Evolutionary conservation across 148 eudicot genomes (phyloP).

Genomic region (Talinum fruticosum): DNA sequence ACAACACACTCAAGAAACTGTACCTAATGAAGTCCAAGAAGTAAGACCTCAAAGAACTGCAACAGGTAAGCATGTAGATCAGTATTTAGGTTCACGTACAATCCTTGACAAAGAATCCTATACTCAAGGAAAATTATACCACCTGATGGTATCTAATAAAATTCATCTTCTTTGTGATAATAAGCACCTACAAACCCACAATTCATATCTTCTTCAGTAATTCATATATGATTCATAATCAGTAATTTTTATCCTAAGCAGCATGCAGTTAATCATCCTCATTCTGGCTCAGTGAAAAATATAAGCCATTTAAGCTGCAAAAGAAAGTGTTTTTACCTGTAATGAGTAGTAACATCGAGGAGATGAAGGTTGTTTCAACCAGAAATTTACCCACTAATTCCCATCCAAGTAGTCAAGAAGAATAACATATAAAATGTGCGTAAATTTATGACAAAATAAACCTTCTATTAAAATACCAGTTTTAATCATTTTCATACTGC

Average conservation of each 20-base stretch:
- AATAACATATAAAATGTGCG: background rate
- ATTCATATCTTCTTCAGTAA: too few relatives aligned
- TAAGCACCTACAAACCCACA: background rate
- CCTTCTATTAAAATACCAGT: background rate
- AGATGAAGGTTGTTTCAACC: background rate
- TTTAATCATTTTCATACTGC: slow-evolving; percentile 20
- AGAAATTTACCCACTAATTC: background rate
- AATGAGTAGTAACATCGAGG: background rate
- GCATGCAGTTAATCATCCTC: background rate
- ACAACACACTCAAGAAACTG: slow-evolving; percentile 22
- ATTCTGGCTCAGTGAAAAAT: background rate
- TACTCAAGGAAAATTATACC: background rate
- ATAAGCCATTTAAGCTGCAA: background rate
- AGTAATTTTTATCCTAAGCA: background rate
- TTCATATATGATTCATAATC: background rate
- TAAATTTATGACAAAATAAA: background rate
- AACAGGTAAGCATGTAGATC: slow-evolving; percentile 33
- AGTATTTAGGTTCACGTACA: slow-evolving; percentile 8
- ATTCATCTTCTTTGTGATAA: background rate
- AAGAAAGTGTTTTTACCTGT: background rate
- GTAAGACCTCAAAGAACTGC: slow-evolving; percentile 26
- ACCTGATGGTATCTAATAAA: background rate
- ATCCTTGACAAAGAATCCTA: background rate
- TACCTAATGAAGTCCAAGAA: slow-evolving; percentile 25
- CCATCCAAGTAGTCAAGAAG: background rate